A percentile compares a stretch with the other conserved stretches of the same genome.
phyloP scores from a whole-genome alignment of 257 asterid genomes.

The Cinchona pubescens region DNA sequence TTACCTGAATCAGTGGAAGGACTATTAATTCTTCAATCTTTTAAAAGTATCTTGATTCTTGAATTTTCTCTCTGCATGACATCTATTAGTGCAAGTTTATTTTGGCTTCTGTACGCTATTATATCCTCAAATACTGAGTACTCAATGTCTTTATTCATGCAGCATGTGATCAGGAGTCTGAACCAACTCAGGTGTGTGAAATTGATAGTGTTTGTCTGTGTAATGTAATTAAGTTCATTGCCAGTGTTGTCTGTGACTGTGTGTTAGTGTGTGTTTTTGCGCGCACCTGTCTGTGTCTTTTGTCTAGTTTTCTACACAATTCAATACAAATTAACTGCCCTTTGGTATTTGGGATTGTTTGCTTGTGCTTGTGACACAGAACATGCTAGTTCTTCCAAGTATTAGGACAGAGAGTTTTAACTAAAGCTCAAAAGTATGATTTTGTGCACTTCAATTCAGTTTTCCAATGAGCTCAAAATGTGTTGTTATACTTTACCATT shows the following conservation, averaged over 20 bases:
- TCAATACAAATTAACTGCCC: not conserved
- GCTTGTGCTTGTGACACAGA: not conserved
- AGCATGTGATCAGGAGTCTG: slow-evolving; percentile 19
- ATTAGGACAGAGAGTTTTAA: not conserved
- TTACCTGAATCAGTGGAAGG: not conserved
- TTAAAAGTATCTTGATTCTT: not conserved
- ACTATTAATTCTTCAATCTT: not conserved
- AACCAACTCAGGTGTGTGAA: slow-evolving; percentile 18
- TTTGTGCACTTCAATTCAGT: not conserved
- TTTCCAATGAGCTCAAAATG: not conserved
- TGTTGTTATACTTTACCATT: not conserved
- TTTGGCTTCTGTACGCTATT: not conserved
- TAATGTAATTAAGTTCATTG: not conserved
- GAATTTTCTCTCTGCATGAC: no score
- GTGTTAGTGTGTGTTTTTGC: not conserved
- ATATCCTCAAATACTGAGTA: not conserved
- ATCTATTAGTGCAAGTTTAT: no score
- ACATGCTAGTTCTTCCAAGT: no score
- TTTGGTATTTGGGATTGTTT: not conserved
- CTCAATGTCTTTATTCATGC: slow-evolving; percentile 11
- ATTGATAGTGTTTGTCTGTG: not conserved
- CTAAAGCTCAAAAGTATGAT: not conserved
- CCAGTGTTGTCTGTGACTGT: no score
- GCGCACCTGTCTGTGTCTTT: not conserved
- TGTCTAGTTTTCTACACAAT: not conserved